phyloP scores from a whole-genome alignment of 352 stramenopile genomes.

The Plasmopara muralis region DNA sequence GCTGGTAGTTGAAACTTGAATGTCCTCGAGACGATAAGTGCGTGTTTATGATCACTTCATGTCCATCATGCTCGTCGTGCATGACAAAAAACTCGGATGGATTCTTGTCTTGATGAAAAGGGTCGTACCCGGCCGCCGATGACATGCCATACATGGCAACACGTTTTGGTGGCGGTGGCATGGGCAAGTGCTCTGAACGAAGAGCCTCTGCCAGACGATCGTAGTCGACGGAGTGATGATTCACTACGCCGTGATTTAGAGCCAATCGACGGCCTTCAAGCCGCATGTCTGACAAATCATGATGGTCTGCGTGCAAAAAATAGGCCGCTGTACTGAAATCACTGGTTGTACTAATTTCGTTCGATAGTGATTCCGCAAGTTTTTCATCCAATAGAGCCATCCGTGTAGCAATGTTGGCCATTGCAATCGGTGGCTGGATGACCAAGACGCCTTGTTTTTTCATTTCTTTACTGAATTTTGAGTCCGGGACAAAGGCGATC shows the following conservation, averaged over 20 bases:
- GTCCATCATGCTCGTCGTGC: slow-evolving; percentile 35
- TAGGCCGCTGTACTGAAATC: slow-evolving; percentile 52
- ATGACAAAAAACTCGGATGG: slow-evolving; percentile 51
- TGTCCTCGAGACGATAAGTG: slow-evolving; percentile 16
- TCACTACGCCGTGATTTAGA: slow-evolving; percentile 50
- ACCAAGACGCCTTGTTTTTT: slow-evolving; percentile 27
- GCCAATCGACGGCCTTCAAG: slow-evolving; percentile 35
- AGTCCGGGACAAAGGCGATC: slow-evolving; percentile 50
- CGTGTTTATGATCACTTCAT: slow-evolving; percentile 24
- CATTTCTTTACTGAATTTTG: slow-evolving; percentile 42
- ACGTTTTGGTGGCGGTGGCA: slow-evolving; percentile 44
- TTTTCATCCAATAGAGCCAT: slow-evolving; percentile 54
- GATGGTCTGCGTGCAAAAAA: slow-evolving; percentile 39
- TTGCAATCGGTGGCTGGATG: slow-evolving; percentile 59
- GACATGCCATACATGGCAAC: slow-evolving; percentile 65
- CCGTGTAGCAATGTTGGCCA: slow-evolving; percentile 62
- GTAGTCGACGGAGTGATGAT: slow-evolving; percentile 60
- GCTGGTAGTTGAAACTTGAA: slow-evolving; percentile 8
- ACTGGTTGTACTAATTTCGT: slow-evolving; percentile 44
- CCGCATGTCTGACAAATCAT: slow-evolving; percentile 36
- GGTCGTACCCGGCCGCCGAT: slow-evolving; percentile 33
- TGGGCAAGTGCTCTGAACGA: slow-evolving; percentile 24
- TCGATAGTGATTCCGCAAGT: slow-evolving; percentile 30
- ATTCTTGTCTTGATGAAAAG: slow-evolving; percentile 32
- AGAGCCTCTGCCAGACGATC: slow-evolving; percentile 36